Conservation (phyloP, 805 yeast species). For the Schwanniomyces vanrijiae region DNA sequence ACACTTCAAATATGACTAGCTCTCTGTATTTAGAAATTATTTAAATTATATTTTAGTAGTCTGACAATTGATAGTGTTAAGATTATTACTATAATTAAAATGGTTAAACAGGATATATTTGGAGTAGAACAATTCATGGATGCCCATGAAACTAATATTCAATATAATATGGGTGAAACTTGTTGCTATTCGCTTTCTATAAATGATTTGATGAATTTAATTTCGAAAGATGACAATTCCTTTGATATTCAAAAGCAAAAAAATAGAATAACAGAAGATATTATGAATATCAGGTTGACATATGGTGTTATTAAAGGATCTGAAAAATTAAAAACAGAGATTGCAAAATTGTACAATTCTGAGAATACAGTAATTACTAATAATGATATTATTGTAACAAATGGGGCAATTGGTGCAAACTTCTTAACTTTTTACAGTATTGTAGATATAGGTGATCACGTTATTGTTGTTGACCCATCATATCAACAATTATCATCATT, state of each 20-base stretch:
- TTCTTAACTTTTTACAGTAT: slow-evolving; percentile 46
- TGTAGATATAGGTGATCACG: slow-evolving; percentile 46
- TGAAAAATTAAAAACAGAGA: slow-evolving; percentile 31
- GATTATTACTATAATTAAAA: slow-evolving; percentile 7
- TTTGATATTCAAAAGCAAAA: slow-evolving; percentile 10
- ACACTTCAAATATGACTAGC: no score
- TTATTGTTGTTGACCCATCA: slow-evolving; percentile 48
- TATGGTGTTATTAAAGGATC: slow-evolving; percentile 52
- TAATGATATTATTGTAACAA: slow-evolving; percentile 47
- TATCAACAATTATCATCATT: slow-evolving; percentile 52
- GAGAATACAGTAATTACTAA: slow-evolving; percentile 12
- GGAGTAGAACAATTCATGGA: slow-evolving; percentile 59
- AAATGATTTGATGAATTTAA: slow-evolving; percentile 32
- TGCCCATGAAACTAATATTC: slow-evolving; percentile 39
- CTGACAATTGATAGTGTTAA: background rate
- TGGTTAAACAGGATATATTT: slow-evolving; percentile 48
- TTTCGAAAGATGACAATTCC: background rate
- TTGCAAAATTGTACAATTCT: slow-evolving; percentile 34
- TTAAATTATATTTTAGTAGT: no score
- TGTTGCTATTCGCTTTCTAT: slow-evolving; percentile 48
- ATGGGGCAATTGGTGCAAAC: slow-evolving; percentile 59
- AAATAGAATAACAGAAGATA: slow-evolving; percentile 12
- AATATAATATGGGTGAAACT: slow-evolving; percentile 51
- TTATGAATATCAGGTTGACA: slow-evolving; percentile 29
- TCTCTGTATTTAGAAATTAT: no score